Percentiles rank a stretch among this genome's conserved stretches.
These are phyloP conservation scores for Rutidosis leptorrhynchoides DNA, from an alignment of 129 eudicot genomes.

Conservation along the genomic window DNA sequence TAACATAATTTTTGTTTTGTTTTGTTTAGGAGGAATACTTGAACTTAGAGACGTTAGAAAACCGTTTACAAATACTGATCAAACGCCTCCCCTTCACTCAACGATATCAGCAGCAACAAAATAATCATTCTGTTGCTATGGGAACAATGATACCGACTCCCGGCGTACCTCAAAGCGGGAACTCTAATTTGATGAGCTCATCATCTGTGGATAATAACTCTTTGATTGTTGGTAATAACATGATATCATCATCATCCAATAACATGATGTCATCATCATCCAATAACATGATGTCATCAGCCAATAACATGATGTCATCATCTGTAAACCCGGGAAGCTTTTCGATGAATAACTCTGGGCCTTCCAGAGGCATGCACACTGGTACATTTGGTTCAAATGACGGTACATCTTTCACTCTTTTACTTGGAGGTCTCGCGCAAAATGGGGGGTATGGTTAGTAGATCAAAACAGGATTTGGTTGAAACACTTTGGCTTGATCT, in stretches of 20 bases:
- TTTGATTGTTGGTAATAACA: conserved; percentile 36
- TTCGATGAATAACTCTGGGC: conserved; percentile 1
- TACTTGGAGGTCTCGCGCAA: not conserved
- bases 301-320: too few species aligned
- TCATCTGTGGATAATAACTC: conserved; percentile 54
- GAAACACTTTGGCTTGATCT: not conserved
- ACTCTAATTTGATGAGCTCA: conserved; percentile 42
- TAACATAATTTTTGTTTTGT: not conserved
- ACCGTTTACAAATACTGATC: conserved; percentile 53
- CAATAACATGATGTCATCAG: too few species aligned
- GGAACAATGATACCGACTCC: conserved; percentile 97
- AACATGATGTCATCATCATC: too few species aligned
- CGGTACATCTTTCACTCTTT: not conserved
- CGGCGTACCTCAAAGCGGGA: conserved; percentile 78
- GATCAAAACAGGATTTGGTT: not conserved
- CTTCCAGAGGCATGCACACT: conserved; percentile 6
- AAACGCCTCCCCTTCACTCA: conserved; percentile 41
- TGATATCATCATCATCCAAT: too few species aligned
- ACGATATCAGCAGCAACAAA: conserved; percentile 50
- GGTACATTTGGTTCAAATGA: conserved; percentile 6
- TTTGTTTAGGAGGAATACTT: conserved; percentile 71
- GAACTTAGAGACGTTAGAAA: conserved; percentile 67
- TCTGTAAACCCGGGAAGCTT: not conserved
- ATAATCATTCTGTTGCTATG: conserved; percentile 46
- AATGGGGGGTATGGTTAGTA: not conserved